Percentiles rank a stretch among this genome's conserved stretches.
phyloP scores from a whole-genome alignment of 1,139 yeast genomes.

The Neolecta irregularis region DNA sequence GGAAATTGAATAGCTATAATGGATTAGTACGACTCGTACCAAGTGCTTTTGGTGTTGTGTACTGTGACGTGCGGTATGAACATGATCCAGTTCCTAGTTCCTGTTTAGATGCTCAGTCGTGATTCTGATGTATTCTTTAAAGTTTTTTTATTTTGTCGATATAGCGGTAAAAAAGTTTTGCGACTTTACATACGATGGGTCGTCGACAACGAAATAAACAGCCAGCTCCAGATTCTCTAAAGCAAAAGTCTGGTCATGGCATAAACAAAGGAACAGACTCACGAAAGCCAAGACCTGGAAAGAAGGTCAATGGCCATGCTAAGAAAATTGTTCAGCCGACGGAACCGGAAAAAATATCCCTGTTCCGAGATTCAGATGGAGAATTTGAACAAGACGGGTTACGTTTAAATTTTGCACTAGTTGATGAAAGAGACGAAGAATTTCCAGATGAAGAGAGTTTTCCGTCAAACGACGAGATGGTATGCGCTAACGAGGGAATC shows the following conservation, averaged over 20 bases:
- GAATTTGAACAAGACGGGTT: neutral
- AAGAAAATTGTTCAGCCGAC: too few relatives aligned
- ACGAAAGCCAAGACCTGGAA: neutral
- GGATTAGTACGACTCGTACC: neutral
- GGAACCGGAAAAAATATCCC: too few relatives aligned
- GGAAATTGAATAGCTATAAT: neutral
- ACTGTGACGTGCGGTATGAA: neutral
- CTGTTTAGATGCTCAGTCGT: neutral
- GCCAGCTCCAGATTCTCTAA: slow-evolving; percentile 5
- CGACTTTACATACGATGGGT: too few relatives aligned
- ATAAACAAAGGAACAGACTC: neutral
- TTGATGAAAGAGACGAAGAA: neutral
- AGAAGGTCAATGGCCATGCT: slow-evolving; percentile 3
- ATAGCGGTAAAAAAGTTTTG: neutral
- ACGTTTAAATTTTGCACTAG: neutral
- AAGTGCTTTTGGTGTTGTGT: too few relatives aligned
- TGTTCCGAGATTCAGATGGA: too few relatives aligned
- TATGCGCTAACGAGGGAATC: slow-evolving; percentile 75
- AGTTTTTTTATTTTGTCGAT: neutral
- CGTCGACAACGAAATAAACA: slow-evolving; percentile 8
- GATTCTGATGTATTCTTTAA: neutral
- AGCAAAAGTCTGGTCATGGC: slow-evolving; percentile 1
- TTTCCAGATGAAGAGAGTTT: slow-evolving; percentile 11
- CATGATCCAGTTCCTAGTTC: neutral
- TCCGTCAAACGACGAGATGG: slow-evolving; percentile 19